Base-by-base conservation (phyloP, 2,329 filamentous ascomycete genomes). In the Botrytis tulipae region DNA sequence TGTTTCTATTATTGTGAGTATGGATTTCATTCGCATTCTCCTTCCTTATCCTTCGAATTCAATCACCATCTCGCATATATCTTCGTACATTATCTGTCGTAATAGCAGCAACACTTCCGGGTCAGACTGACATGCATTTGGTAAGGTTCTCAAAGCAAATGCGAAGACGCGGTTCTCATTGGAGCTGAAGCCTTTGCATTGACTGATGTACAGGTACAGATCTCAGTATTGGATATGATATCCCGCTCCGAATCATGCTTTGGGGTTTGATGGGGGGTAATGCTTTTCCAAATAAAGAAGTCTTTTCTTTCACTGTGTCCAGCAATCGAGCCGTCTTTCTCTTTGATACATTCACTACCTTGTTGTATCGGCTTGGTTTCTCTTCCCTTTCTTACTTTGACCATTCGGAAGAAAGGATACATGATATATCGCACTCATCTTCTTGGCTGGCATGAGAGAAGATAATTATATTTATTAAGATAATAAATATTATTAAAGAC, bases 61-160 rank as follows among this genome's bases (percentile, higher is more conserved):
- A 29, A 37, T 29, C 54, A 40, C 29, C 57, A 63, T 71, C 69
- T 71, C 44, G 69, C 42, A 71, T 63, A 71, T 12, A n/a, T 62
- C 32, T 63, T 48, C 20, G n/a, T 71, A 63, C 69, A 63, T 71
- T 25, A 71, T 71, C 69, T 63, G 59, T 59, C 42, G 42, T 40
- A 63, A 48, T 22, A 61, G n/a, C 40, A 46, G 29, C 32, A 32
- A 10, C n/a, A 22, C 16, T 71, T 71, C 57, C 32, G n/a, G 20
- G 29, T 71, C 57, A 40, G 44, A 63, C 69, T 29, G 46, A 16
- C 32, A 63, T 40, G 69, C 69, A 35, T 62, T 51, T 63, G 69
- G 32, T 63, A 71, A 40, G 69, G 69, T 62, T 62, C 22, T 71
- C 18, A 5, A 40, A 62, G 14, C 32, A 29, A 16, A 46, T 35